Conservation (phyloP, 768 basidiomycete genomes). For the Lactarius indigo region DNA sequence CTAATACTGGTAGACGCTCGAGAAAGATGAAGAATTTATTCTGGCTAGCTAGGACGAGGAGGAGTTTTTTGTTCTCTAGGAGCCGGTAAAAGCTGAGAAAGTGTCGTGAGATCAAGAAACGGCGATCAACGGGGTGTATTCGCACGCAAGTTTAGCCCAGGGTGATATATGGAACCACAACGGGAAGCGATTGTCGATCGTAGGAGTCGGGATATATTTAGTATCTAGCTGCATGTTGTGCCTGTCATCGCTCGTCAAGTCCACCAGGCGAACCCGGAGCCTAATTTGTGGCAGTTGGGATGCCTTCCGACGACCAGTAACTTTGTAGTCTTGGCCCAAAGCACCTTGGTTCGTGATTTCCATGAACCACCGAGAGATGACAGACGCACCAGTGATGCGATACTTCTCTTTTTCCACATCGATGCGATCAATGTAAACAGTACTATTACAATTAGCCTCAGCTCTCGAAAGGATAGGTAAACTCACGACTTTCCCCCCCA, state of each 20-base stretch:
- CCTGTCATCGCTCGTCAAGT: constrained; percentile 13
- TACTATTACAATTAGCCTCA: not conserved
- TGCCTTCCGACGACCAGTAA: constrained; percentile 9
- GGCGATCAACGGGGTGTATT: not conserved
- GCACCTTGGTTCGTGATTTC: not conserved
- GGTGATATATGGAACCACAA: constrained; percentile 4
- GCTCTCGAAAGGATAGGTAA: not conserved
- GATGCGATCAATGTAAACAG: not conserved
- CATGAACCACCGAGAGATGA: not conserved
- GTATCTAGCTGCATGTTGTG: constrained; percentile 15
- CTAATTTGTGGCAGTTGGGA: not conserved
- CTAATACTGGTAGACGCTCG: not conserved
- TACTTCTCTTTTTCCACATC: not conserved
- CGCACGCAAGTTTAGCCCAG: constrained; percentile 5
- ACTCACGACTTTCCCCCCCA: constrained; percentile 8
- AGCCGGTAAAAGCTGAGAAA: constrained; percentile 16
- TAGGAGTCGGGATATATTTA: constrained; percentile 13
- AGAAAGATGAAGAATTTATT: constrained; percentile 18
- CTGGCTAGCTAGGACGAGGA: constrained; percentile 11
- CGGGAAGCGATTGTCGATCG: not conserved
- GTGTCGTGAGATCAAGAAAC: not conserved
- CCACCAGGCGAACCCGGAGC: constrained; percentile 3
- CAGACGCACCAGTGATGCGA: not conserved
- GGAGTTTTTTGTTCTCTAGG: constrained; percentile 18
- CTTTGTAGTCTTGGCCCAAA: constrained; percentile 3